phyloP scores from a whole-genome alignment of 768 basidiomycete genomes.

The Roridomyces roridus region DNA sequence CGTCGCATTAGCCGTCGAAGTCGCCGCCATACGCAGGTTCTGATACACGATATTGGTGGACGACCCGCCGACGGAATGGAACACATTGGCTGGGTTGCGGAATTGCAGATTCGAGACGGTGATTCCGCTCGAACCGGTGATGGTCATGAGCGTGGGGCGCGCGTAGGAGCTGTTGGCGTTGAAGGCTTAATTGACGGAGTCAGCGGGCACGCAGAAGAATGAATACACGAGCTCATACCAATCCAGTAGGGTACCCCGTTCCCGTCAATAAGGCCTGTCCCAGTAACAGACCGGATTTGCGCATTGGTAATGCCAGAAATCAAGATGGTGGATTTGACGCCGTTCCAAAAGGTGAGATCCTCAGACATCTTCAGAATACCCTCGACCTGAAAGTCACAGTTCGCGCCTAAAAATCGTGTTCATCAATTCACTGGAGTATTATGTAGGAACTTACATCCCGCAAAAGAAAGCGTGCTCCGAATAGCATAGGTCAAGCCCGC shows the following conservation, averaged over 20 bases:
- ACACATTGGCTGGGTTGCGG: conserved; percentile 37
- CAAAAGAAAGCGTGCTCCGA: conserved; percentile 33
- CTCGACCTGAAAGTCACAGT: conserved; percentile 37
- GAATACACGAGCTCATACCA: conserved; percentile 15
- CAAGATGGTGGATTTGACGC: conserved; percentile 28
- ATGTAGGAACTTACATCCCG: conserved; percentile 34
- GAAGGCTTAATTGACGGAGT: conserved; percentile 23
- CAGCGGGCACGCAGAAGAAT: no score
- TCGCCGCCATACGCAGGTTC: conserved; percentile 32
- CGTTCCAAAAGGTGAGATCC: conserved; percentile 36
- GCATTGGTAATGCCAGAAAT: conserved; percentile 30
- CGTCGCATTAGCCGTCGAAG: conserved; percentile 28
- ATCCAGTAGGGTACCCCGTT: conserved; percentile 38
- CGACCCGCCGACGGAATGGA: conserved; percentile 35
- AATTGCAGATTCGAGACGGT: conserved; percentile 36
- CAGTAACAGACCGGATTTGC: conserved; percentile 34
- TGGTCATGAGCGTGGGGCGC: conserved; percentile 36
- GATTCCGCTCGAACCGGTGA: conserved; percentile 34
- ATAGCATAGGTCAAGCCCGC: conserved; percentile 32
- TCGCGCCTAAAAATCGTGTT: conserved; percentile 21
- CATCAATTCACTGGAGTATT: no score
- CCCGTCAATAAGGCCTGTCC: conserved; percentile 36
- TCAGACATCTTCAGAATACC: conserved; percentile 36
- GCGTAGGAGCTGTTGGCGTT: conserved; percentile 33
- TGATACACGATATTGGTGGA: conserved; percentile 34